These are phyloP conservation scores for Colletotrichum sp. DNA, from an alignment of 2,329 filamentous ascomycete species.

Conservation along the genomic window DNA sequence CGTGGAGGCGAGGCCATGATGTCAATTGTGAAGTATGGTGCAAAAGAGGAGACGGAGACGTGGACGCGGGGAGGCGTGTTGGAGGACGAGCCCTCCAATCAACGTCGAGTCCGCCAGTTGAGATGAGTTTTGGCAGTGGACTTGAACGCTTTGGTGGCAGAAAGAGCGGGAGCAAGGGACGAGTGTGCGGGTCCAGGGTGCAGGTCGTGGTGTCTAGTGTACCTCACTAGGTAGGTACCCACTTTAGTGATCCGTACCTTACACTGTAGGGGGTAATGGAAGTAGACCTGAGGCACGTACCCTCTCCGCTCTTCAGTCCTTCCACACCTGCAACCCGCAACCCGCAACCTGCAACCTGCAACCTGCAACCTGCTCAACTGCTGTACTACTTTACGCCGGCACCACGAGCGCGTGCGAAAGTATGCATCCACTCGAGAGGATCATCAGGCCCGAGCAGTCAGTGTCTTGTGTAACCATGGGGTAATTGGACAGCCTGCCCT, in stretches of 20 bases:
- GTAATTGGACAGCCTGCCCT: neutral
- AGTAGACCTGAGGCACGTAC: neutral
- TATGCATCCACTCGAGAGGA: neutral
- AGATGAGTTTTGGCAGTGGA: neutral
- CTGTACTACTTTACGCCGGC: neutral
- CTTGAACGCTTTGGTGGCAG: slow-evolving; percentile 2
- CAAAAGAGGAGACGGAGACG: neutral
- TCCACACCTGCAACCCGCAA: neutral
- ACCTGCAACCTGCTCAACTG: neutral
- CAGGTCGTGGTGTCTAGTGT: too few relatives aligned
- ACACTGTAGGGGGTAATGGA: neutral
- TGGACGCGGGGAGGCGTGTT: neutral
- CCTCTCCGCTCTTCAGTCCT: neutral
- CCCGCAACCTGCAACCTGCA: neutral
- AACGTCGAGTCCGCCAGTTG: neutral
- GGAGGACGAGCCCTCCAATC: neutral
- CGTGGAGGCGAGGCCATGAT: neutral
- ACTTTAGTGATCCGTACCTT: too few relatives aligned
- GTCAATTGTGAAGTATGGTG: neutral
- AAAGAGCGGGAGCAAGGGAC: slow-evolving; percentile 9
- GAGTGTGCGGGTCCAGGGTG: neutral
- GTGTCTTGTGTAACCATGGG: neutral
- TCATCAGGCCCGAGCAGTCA: neutral
- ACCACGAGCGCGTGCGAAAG: neutral
- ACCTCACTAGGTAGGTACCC: too few relatives aligned